Evolutionary conservation across 2,329 filamentous ascomycete genomes (phyloP), one percentile per base, ranked within the genome.

Genomic region (Ophiosphaerella narmari): DNA sequence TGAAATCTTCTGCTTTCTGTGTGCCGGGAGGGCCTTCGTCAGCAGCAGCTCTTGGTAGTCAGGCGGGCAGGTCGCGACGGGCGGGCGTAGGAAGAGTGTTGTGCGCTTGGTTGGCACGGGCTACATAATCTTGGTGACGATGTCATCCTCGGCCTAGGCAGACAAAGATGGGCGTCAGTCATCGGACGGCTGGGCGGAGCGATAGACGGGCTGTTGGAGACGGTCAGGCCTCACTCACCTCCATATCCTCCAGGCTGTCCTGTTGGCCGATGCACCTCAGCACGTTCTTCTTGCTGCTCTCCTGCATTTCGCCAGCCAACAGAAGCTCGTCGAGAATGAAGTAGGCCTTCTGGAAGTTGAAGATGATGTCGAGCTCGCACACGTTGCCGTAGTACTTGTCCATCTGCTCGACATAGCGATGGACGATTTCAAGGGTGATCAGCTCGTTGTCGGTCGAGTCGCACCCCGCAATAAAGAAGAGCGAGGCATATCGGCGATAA

Each of bases 351-450:
- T 96, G 96, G 75, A 99, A 99, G 74, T 96, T 97, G 84, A 99
- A 99, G 75, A 99, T 99, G 77, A 97, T 97, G 75, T 97, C 92
- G 59, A 99, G 85, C 79, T 99, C 94, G 86, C 94, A 99, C 52
- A 99, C 94, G 75, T 99, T 99, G 75, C 94, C 94, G 76, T 97
- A 99, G 80, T 99, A 99, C 76, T 99, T 99, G 82, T 99, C 94
- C 94, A 99, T 99, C 78, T 99, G 94, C 77, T 99, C 94, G 71
- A 99, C 94, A 74, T 99, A 99, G 77, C 94, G 91, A 76, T 99
- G 94, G 68, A 99, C 95, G 72, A 99, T 91, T 76, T 99, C 94
- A 72, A 99, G 90, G 21, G 91, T 96, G 74, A 97, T 97, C 71
- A 99, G 81, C 74, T 99, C 94, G 77, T 99, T 99, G 77, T 99